phyloP scores from a whole-genome alignment of 306 rosid species.

The Trifolium repens region DNA sequence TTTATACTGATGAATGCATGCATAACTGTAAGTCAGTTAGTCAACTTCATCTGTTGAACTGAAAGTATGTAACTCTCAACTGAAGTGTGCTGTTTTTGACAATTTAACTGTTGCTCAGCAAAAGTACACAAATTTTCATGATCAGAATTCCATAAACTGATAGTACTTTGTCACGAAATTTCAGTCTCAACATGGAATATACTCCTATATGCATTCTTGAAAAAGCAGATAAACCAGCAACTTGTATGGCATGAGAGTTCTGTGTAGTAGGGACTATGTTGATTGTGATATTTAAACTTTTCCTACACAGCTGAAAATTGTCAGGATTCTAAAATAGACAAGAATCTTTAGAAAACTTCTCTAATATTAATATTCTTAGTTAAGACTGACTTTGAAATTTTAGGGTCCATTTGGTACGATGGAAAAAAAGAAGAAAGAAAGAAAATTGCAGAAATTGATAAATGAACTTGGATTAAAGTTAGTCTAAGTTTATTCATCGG shows the following conservation, averaged over 20 bases:
- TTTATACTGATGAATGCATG: constrained; percentile 9
- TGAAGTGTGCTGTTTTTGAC: constrained; percentile 35
- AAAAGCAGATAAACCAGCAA: background rate
- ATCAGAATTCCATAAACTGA: constrained; percentile 31
- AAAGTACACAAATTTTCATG: constrained; percentile 24
- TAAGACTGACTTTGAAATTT: background rate
- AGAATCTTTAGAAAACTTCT: background rate
- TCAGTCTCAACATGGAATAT: constrained; percentile 24
- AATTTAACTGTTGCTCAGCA: constrained; percentile 11
- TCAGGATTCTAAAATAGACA: background rate
- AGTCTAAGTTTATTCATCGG: no score
- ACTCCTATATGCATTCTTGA: constrained; percentile 23
- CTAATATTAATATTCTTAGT: constrained; percentile 15
- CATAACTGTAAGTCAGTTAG: constrained; percentile 10
- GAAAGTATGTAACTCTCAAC: constrained; percentile 12
- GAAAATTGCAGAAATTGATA: no score
- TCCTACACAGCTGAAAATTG: background rate
- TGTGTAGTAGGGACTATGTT: constrained; percentile 13
- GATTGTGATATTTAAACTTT: constrained; percentile 24
- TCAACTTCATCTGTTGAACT: constrained; percentile 11
- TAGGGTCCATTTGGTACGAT: no score
- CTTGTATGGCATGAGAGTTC: background rate
- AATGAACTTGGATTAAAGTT: no score
- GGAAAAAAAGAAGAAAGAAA: no score
- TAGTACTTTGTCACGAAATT: constrained; percentile 20